A percentile compares a stretch with the other conserved stretches of the same genome.
These are phyloP conservation scores for Drosera spatulata DNA, from an alignment of 179 eudicot species.

Conservation along the genomic window DNA sequence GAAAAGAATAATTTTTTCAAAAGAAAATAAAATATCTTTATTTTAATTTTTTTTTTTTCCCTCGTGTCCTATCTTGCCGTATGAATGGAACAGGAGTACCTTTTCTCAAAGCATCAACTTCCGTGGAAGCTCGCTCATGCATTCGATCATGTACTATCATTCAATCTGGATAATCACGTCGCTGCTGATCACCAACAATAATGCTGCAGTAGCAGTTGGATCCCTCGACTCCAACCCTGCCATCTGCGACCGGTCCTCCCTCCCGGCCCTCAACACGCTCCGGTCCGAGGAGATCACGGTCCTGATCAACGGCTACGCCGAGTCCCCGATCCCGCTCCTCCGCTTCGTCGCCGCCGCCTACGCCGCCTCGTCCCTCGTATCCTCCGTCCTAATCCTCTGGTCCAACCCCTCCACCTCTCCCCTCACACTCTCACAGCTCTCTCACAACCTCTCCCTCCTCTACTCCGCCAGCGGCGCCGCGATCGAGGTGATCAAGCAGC, in stretches of 20 bases:
- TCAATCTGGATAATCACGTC: too few relatives aligned
- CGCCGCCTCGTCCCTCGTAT: constrained; percentile 38
- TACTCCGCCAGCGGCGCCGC: constrained; percentile 32
- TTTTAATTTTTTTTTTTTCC: too few relatives aligned
- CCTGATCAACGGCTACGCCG: constrained; percentile 74
- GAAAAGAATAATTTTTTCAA: too few relatives aligned
- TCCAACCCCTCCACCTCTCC: constrained; percentile 58
- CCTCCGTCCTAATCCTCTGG: constrained; percentile 62
- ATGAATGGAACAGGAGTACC: too few relatives aligned
- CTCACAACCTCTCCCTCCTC: constrained; percentile 44
- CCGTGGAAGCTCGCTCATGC: too few relatives aligned
- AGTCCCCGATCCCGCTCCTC: constrained; percentile 58
- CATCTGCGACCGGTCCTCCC: constrained; percentile 23
- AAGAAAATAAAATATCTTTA: too few relatives aligned
- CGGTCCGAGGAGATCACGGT: constrained; percentile 62
- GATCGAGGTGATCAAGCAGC: constrained; percentile 42
- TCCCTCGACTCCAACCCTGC: constrained; percentile 1
- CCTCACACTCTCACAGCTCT: constrained; percentile 37
- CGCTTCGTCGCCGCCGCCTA: constrained; percentile 51
- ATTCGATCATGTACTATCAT: too few relatives aligned
- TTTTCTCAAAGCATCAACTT: too few relatives aligned
- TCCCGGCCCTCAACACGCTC: constrained; percentile 22
- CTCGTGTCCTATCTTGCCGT: too few relatives aligned
- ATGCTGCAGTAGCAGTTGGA: too few relatives aligned
- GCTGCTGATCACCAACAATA: too few relatives aligned